Evolutionary conservation across 805 yeast genomes (phyloP), one percentile per base, ranked within the genome.

Genomic region (Ogataea glucozyma): DNA sequence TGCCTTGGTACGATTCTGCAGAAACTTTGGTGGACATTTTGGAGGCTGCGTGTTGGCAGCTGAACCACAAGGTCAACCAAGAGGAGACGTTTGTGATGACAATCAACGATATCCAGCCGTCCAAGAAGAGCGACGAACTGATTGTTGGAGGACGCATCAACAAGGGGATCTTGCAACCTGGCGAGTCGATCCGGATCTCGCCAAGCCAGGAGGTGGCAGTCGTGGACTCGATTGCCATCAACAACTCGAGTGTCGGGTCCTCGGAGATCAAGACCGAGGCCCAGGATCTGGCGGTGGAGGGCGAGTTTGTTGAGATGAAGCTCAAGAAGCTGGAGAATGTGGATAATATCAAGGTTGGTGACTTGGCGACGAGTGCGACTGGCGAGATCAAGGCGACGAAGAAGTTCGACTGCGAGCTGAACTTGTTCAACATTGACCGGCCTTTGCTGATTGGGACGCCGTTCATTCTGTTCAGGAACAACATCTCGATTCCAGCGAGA

Each of bases 391-490:
- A 66, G 14, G 65, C 82, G 14, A 70, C 72, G 2, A 72, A 71
- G 38, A 71, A 67, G 38, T 74, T 79, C 48, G 64, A 64, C n/a
- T 78, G 85, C 33, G 76, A 81, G 41, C 60, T 88, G 31, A 67
- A 73, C 30, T 69, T 83, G 4, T 91, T 91, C 52, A 84, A 84
- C 43, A 60, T 81, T 54, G 72, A 72, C 26, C 73, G 86, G 50
- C 97, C 97, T 0, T 64, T 89, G 34, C 66, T 89, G 30, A 81
- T 83, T 11, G 97, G 97, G 6, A 74, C 95, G 0, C 83, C 90
- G 30, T 73, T 88, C 50, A 76, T 88, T 30, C 61, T 88, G 40
- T 88, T 89, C 64, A 74, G 90, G 47, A 89, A 90, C 48, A 81
- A 87, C 44, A 73, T 79, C 19, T 79, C 83, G 31, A 77, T 79